Evolutionary conservation across 2,329 filamentous ascomycete species (phyloP).

Genomic region (Aspergillus fumigatiaffinis): DNA sequence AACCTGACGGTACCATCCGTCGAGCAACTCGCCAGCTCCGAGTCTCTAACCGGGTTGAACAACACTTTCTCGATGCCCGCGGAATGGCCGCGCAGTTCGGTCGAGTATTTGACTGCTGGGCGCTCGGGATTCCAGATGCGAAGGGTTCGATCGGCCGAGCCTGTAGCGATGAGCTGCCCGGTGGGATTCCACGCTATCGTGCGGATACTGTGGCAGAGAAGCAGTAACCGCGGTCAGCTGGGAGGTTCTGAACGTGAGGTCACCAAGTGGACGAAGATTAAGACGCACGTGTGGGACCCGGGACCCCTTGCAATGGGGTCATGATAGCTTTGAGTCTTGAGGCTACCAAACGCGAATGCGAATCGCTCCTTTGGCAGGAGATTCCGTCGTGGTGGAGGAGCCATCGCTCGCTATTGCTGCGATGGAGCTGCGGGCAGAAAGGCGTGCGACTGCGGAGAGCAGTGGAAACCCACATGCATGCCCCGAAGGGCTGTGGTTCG

Average conservation of each 20-base stretch:
- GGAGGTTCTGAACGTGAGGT: neutral
- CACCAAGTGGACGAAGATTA: neutral
- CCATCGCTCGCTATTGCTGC: slow-evolving; percentile 28
- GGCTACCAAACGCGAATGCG: slow-evolving; percentile 59
- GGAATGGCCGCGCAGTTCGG: slow-evolving; percentile 46
- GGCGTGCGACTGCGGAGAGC: neutral
- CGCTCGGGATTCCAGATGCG: slow-evolving; percentile 79
- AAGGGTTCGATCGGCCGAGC: slow-evolving; percentile 79
- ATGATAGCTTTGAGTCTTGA: slow-evolving; percentile 69
- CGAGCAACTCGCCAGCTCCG: slow-evolving; percentile 48
- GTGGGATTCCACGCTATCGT: slow-evolving; percentile 87
- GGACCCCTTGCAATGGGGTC: slow-evolving; percentile 56
- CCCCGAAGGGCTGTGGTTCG: slow-evolving; percentile 20
- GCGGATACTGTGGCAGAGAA: slow-evolving; percentile 54
- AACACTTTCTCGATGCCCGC: slow-evolving; percentile 47
- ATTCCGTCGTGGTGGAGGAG: slow-evolving; percentile 37
- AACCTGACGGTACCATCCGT: slow-evolving; percentile 48
- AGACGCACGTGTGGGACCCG: slow-evolving; percentile 54
- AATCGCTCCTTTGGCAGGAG: slow-evolving; percentile 64
- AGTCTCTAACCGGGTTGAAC: slow-evolving; percentile 48
- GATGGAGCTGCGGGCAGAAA: slow-evolving; percentile 5
- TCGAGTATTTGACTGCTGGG: slow-evolving; percentile 44
- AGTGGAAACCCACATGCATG: slow-evolving; percentile 14
- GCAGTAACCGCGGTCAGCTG: slow-evolving; percentile 5
- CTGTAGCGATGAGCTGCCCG: slow-evolving; percentile 79